Evolutionary conservation across 2,329 filamentous ascomycete genomes (phyloP).

Genomic region (Calcarisporium arbuscula): DNA sequence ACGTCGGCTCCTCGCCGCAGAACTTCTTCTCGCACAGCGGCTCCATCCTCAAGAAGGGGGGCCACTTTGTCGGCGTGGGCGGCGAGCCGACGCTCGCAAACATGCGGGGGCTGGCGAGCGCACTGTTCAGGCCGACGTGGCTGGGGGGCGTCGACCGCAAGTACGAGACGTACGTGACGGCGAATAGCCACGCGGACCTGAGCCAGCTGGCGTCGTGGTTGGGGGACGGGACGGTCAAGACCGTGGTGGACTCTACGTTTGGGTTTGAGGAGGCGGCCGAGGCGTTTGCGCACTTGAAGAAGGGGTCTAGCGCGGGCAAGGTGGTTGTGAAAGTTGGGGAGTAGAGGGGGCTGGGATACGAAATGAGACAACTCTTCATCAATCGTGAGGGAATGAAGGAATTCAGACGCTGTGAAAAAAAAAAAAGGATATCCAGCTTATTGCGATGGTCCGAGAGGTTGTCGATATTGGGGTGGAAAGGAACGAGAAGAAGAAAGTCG

Average conservation of each 20-base stretch:
- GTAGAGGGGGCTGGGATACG: too few species aligned
- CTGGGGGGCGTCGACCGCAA: constrained; percentile 34
- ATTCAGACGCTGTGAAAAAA: too few species aligned
- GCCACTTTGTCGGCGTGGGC: constrained; percentile 46
- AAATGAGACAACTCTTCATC: too few species aligned
- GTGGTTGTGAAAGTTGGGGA: constrained; percentile 39
- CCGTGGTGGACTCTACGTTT: constrained; percentile 48
- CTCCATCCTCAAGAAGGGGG: constrained; percentile 40
- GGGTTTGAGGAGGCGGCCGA: constrained; percentile 48
- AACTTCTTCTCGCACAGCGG: constrained; percentile 48
- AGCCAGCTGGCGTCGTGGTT: constrained; percentile 48
- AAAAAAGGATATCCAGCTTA: too few species aligned
- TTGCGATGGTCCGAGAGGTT: too few species aligned
- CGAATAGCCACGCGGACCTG: constrained; percentile 39
- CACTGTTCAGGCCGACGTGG: constrained; percentile 24
- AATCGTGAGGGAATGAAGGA: too few species aligned
- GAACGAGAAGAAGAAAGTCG: too few species aligned
- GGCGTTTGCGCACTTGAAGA: constrained; percentile 54
- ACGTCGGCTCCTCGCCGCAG: constrained; percentile 43
- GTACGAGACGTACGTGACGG: constrained; percentile 32
- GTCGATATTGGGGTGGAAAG: too few species aligned
- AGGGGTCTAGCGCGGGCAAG: constrained; percentile 54
- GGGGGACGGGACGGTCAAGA: constrained; percentile 49
- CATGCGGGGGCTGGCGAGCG: constrained; percentile 16
- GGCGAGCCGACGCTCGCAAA: constrained; percentile 24